A percentile compares a stretch with the other conserved stretches of the same genome.
These are phyloP conservation scores for Monosporozyma aquatica DNA, from an alignment of 805 yeast genomes.

Conservation along the genomic window DNA sequence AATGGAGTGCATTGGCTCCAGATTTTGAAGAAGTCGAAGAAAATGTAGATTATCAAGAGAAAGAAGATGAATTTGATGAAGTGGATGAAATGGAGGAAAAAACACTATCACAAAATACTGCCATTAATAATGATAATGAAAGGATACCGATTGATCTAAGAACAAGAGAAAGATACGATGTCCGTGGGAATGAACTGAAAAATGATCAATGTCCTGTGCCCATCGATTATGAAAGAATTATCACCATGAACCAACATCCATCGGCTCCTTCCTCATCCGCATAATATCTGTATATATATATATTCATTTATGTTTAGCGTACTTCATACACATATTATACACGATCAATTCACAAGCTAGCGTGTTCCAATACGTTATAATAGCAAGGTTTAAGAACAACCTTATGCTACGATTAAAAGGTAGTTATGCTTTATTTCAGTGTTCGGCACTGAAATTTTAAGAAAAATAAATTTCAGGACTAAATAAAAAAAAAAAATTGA, in stretches of 20 bases:
- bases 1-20: conserved; percentile 95
- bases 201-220: conserved; percentile 55
- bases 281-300: neutral
- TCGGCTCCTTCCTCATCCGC: too few species aligned
- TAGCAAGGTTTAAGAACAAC: too few species aligned
- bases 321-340: too few species aligned
- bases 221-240: conserved; percentile 29
- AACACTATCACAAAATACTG: conserved; percentile 35
- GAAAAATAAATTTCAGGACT: too few species aligned
- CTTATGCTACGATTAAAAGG: too few species aligned
- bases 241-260: conserved; percentile 14
- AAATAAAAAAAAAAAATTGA: too few species aligned
- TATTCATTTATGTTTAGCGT: neutral
- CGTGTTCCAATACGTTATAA: too few species aligned
- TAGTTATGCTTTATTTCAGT: too few species aligned
- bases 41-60: conserved; percentile 77
- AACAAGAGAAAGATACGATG: conserved; percentile 56
- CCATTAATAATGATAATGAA: conserved; percentile 47
- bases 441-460: too few species aligned
- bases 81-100: conserved; percentile 56
- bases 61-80: conserved; percentile 86
- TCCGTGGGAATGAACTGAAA: conserved; percentile 54
- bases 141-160: conserved; percentile 54
- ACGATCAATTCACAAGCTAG: too few species aligned
- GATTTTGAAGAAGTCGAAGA: conserved; percentile 93